phyloP scores from a whole-genome alignment of 371 early-diverging fungal species.

The Mortierella sp. region DNA sequence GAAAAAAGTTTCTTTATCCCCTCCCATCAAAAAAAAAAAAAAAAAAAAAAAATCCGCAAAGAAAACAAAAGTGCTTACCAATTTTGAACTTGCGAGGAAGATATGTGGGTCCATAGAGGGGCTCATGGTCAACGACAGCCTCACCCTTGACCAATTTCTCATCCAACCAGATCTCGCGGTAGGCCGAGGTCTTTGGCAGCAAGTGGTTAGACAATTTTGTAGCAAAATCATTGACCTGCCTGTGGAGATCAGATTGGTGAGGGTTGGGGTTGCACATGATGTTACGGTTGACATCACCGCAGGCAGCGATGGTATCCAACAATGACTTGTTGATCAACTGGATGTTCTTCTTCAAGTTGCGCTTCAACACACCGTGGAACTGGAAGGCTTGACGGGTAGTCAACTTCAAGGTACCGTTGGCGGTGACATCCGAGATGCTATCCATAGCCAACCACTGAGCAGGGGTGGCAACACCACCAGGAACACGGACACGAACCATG shows the following conservation, averaged over 20 bases:
- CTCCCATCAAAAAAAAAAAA: no score
- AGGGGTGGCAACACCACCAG: conserved; percentile 90
- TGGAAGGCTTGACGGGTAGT: conserved; percentile 97
- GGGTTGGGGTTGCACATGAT: conserved; percentile 93
- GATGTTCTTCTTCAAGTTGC: conserved; percentile 86
- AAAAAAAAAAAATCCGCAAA: no score
- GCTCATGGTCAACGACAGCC: conserved; percentile 87
- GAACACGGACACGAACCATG: conserved; percentile 96
- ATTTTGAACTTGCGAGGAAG: conserved; percentile 96
- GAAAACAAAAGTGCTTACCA: conserved; percentile 33
- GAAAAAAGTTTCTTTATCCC: no score
- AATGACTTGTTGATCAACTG: conserved; percentile 90
- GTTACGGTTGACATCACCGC: conserved; percentile 97
- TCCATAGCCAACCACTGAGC: conserved; percentile 95
- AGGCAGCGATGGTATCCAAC: conserved; percentile 94
- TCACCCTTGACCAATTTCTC: conserved; percentile 85
- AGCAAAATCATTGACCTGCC: conserved; percentile 81
- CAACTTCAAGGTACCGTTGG: conserved; percentile 91
- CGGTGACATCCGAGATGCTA: conserved; percentile 81
- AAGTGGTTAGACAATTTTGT: conserved; percentile 79
- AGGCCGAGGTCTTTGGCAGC: conserved; percentile 88
- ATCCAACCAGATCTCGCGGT: conserved; percentile 96
- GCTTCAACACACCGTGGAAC: conserved; percentile 94
- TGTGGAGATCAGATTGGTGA: conserved; percentile 81
- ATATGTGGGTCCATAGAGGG: conserved; percentile 92